Base-by-base conservation (phyloP, 208 protist genomes). In the Wallacemonas sp. region DNA sequence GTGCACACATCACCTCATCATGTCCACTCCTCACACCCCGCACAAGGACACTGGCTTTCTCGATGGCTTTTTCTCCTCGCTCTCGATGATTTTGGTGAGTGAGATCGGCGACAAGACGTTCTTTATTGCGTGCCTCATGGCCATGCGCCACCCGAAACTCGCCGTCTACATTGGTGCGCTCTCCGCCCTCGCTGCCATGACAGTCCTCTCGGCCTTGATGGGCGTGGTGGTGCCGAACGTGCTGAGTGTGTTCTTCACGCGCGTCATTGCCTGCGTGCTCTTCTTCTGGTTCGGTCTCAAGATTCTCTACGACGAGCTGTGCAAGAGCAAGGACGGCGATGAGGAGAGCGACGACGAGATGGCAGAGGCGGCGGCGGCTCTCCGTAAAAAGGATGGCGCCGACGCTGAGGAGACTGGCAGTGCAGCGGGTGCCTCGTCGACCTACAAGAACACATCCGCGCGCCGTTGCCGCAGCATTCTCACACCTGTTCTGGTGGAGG, bases 21-120 rank as follows among this genome's bases (percentile, higher is more conserved):
- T 41, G 6, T 41, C 36, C 36, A 41, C 14, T 41, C 9, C 36
- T 41, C 14, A 8, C 17, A 9, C 52, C 14, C n/a, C 29, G n/a
- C 24, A 14, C 16, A 58, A 58, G 26, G 30, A 33, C 19, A 39
- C 14, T 60, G 65, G 62, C 11, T 85, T 68, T 70, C 41, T 73
- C n/a, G 88, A 96, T 44, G 93, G 87, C 16, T 94, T 97, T 60
- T 23, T 98, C 27, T 85, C 90, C 6, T 87, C 83, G 12, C 68
- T 94, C n/a, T 90, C 87, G 12, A 96, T 97, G 84, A 97, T 97
- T 74, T 24, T 98, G 12, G 90, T 97, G 5, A 94, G 85, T 58
- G 93, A 98, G 73, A 94, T 98, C 34, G 96, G 96, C 14, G 97
- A 98, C 73, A 98, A 98, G 78, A 98, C 97, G 9, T 98, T 98